Evolutionary conservation across 768 basidiomycete genomes (phyloP), one percentile per base, ranked within the genome.

Genomic region (Suillus tomentosus): DNA sequence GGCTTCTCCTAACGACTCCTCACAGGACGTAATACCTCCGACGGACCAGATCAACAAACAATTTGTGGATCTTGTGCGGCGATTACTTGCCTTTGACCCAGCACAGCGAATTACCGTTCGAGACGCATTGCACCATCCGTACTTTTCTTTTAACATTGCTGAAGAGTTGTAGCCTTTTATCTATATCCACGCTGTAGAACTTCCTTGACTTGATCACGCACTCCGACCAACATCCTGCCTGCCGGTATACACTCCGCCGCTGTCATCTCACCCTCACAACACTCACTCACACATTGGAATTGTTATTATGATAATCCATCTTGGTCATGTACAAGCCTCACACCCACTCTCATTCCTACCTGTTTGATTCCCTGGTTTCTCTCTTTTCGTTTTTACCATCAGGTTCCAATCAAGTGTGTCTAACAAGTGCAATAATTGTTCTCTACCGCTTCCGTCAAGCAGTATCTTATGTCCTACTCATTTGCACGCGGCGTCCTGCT

Each of bases 51-150:
- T 87, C 69, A 95, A 93, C 72, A 82, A 82, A 63, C 87, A 89
- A 62, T 97, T 98, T 80, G 78, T 93, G 74, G 90, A 96, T 74
- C 87, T 98, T 40, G 94, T 97, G 67, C 87, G 86, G 74, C 88
- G 87, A 75, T 84, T 98, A 66, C 85, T 98, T 51, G 88, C 89
- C 59, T 97, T 96, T 75, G 96, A 98, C 76, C 95, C 96, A 40
- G 84, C 85, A 2, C 87, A 91, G 69, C 88, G 96, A 74, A 90
- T 96, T 70, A 89, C 90, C 43, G 96, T 98, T 55, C 85, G 87
- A 74, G 90, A 94, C 37, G 96, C 96, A 22, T 84, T 97, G 64
- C 83, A 85, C 60, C 96, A 97, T 72, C 91, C 90, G 5, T 98
- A 95, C 77, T 94, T 96, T 73, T 81, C 84, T 59, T 73, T 89